Evolutionary conservation across 192 early-diverging fungal species (phyloP).

Genomic region (Coemansia guatemalensis): DNA sequence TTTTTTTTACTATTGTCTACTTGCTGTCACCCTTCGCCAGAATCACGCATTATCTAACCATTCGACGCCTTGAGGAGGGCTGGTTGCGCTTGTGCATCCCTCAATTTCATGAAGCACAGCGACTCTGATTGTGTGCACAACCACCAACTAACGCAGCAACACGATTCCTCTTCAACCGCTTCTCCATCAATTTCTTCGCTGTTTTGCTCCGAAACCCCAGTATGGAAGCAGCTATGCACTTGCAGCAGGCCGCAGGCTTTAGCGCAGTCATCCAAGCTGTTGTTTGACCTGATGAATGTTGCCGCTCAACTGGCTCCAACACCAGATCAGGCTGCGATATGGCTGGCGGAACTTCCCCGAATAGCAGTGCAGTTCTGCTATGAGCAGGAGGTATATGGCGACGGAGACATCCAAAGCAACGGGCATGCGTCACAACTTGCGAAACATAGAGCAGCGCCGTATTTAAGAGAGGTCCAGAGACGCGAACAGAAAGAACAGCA

Average conservation of each 20-base stretch:
- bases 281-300: constrained; percentile 9
- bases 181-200: constrained; percentile 10
- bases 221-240: constrained; percentile 30
- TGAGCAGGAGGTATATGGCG: neutral
- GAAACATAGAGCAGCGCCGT: neutral
- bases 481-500: neutral
- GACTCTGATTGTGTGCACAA: constrained; percentile 39
- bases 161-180: constrained; percentile 2
- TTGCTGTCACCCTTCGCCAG: neutral
- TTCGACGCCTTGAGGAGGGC: neutral
- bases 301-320: constrained; percentile 4
- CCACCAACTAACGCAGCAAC: constrained; percentile 23
- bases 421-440: neutral
- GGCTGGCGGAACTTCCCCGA: constrained; percentile 18
- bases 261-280: neutral
- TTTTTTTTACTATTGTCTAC: neutral
- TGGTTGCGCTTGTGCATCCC: neutral
- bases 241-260: neutral
- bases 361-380: constrained; percentile 6
- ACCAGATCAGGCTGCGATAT: constrained; percentile 7
- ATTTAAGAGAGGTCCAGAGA: neutral
- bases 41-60: neutral
- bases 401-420: neutral
- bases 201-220: constrained; percentile 16
- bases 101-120: constrained; percentile 29